phyloP scores from a whole-genome alignment of 164 flowering plant species.

The Macadamia tetraphylla region DNA sequence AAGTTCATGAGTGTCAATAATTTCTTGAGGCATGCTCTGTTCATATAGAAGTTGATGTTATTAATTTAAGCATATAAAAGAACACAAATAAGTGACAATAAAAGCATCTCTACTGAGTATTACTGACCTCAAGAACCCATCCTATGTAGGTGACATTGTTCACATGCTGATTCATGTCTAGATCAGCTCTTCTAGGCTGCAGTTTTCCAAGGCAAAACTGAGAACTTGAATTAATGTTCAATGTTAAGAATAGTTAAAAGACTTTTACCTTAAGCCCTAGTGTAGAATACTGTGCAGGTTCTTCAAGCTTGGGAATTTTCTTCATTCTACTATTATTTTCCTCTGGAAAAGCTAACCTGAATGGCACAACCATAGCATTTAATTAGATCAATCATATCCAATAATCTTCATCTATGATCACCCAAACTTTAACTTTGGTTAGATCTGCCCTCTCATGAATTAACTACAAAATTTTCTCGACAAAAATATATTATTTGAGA shows the following conservation, averaged over 20 bases:
- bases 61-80: too few relatives aligned
- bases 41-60: background rate
- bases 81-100: too few relatives aligned
- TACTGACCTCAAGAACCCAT: conserved; percentile 92
- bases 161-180: conserved; percentile 97
- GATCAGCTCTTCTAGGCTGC: conserved; percentile 96
- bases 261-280: conserved; percentile 58
- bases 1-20: conserved; percentile 74
- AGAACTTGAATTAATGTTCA: conserved; percentile 5
- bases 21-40: conserved; percentile 93
- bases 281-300: conserved; percentile 54
- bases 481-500: too few relatives aligned
- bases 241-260: background rate
- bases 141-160: conserved; percentile 96
- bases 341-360: conserved; percentile 75
- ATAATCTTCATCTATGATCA: too few relatives aligned
- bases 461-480: too few relatives aligned
- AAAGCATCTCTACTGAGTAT: too few relatives aligned
- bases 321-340: conserved; percentile 52
- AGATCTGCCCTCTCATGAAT: too few relatives aligned
- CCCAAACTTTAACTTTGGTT: too few relatives aligned
- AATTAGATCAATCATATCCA: too few relatives aligned
- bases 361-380: background rate
- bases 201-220: conserved; percentile 13
- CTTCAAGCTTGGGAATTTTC: conserved; percentile 72